These are phyloP conservation scores for Cladosporium cucumerinum DNA, from an alignment of 2,329 filamentous ascomycete species.

Conservation along the genomic window DNA sequence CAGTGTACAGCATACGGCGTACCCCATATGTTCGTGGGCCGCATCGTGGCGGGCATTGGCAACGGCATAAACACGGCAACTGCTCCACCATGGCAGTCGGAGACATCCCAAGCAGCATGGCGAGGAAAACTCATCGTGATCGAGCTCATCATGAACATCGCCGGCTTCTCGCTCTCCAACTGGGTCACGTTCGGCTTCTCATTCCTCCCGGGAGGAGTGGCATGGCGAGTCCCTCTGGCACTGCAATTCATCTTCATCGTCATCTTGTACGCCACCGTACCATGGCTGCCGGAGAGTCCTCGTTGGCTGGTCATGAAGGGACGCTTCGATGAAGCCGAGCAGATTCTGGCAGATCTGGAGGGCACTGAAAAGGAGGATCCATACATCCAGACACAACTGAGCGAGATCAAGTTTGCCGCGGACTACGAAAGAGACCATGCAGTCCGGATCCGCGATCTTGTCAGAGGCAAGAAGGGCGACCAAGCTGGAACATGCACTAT, in stretches of 20 bases:
- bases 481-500: constrained; percentile 49
- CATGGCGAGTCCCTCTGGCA: constrained; percentile 48
- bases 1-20: constrained; percentile 47
- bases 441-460: constrained; percentile 49
- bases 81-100: constrained; percentile 49
- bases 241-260: constrained; percentile 51
- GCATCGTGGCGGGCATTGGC: constrained; percentile 47
- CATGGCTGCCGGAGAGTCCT: constrained; percentile 48
- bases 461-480: constrained; percentile 45
- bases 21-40: constrained; percentile 48
- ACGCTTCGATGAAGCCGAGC: constrained; percentile 44
- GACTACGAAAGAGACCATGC: constrained; percentile 50
- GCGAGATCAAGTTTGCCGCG: constrained; percentile 48
- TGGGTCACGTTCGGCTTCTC: constrained; percentile 54
- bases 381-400: constrained; percentile 42
- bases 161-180: constrained; percentile 49
- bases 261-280: constrained; percentile 44
- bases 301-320: constrained; percentile 48
- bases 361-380: constrained; percentile 44
- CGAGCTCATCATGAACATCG: constrained; percentile 46
- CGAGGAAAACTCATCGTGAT: constrained; percentile 58
- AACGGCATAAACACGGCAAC: constrained; percentile 58
- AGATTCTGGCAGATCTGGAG: constrained; percentile 51
- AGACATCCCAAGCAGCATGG: constrained; percentile 54
- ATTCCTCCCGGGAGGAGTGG: constrained; percentile 41